Conservation (phyloP, 495 filamentous ascomycete species). For the Clavariopsis aquatica region DNA sequence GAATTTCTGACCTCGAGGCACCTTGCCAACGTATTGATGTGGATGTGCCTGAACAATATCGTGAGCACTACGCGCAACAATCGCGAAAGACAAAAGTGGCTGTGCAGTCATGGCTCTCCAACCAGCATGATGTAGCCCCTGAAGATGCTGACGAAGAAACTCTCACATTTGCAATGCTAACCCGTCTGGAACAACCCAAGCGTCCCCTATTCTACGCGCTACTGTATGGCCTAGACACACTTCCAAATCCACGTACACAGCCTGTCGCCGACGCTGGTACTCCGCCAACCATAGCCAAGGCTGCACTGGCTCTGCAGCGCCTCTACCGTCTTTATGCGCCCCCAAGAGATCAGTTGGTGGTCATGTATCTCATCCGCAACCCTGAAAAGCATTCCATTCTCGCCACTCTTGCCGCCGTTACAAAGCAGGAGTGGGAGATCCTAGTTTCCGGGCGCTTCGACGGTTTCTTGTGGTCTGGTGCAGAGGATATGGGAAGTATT, state of each 20-base stretch:
- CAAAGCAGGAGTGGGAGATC: constrained; percentile 90
- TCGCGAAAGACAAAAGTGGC: constrained; percentile 80
- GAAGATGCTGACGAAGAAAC: constrained; percentile 91
- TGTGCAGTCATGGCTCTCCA: constrained; percentile 83
- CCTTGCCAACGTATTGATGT: constrained; percentile 86
- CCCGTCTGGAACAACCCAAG: constrained; percentile 74
- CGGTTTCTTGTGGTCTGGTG: constrained; percentile 94
- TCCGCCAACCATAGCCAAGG: constrained; percentile 68
- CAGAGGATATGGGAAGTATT: constrained; percentile 52
- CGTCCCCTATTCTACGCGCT: constrained; percentile 76
- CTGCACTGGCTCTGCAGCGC: constrained; percentile 74
- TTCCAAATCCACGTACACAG: constrained; percentile 56
- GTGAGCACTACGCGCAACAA: constrained; percentile 84
- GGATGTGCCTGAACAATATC: constrained; percentile 86
- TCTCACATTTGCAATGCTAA: constrained; percentile 86
- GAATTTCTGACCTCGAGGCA: constrained; percentile 51
- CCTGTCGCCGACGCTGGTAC: constrained; percentile 56
- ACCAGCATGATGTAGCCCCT: constrained; percentile 70
- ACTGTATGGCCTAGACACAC: constrained; percentile 63
- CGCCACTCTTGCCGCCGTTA: constrained; percentile 82
- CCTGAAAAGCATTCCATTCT: constrained; percentile 80
- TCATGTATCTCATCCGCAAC: constrained; percentile 86
- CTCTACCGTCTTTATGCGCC: constrained; percentile 71
- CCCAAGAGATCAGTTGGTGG: constrained; percentile 81
- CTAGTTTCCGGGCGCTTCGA: constrained; percentile 94